phyloP scores from a whole-genome alignment of 805 yeast species.

The Hanseniaspora occidentalis region DNA sequence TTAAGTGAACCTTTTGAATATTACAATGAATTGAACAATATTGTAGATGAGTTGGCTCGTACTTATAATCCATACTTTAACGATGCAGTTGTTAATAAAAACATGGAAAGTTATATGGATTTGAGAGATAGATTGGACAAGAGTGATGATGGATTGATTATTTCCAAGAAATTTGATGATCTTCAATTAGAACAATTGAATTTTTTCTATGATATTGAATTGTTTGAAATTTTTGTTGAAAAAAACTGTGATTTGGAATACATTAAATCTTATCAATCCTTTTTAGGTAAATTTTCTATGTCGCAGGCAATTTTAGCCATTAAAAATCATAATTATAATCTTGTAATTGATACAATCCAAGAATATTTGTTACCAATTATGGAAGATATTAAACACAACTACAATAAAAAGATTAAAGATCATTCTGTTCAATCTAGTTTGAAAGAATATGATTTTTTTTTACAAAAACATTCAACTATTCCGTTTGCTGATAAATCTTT shows the following conservation, averaged over 20 bases:
- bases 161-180: neutral
- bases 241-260: conserved; percentile 4
- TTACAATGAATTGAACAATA: conserved; percentile 15
- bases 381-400: conserved; percentile 34
- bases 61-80: conserved; percentile 77
- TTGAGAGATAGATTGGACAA: conserved; percentile 17
- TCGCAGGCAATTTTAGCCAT: conserved; percentile 1
- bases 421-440: conserved; percentile 41
- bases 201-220: conserved; percentile 2
- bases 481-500: neutral
- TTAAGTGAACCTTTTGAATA: conserved; percentile 4
- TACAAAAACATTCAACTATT: neutral
- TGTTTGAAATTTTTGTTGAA: conserved; percentile 2
- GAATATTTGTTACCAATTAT: conserved; percentile 21
- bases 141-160: conserved; percentile 4
- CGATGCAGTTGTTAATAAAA: conserved; percentile 72
- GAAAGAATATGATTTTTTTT: neutral
- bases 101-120: conserved; percentile 42
- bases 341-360: conserved; percentile 6
- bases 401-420: conserved; percentile 71
- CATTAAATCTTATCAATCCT: neutral
- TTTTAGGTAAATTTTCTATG: neutral
- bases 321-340: conserved; percentile 1
- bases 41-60: conserved; percentile 36
- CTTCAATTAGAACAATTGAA: conserved; percentile 1